phyloP scores from a whole-genome alignment of 2,329 filamentous ascomycete genomes.

The Apiospora pterosperma region DNA sequence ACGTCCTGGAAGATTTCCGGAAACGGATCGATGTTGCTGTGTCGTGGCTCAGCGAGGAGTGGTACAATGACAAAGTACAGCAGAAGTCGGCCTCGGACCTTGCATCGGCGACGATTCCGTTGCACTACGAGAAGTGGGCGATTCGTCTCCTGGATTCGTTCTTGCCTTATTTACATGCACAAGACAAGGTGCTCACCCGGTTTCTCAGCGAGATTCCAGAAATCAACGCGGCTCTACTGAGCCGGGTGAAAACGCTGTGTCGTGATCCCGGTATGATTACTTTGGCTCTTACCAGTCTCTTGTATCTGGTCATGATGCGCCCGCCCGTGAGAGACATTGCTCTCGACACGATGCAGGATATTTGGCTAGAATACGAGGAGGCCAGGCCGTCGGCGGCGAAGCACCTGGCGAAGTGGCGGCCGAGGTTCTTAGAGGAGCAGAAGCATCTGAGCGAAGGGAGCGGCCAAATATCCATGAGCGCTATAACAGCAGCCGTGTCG shows the following conservation, averaged over 20 bases:
- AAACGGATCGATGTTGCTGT: conserved; percentile 86
- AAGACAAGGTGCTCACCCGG: conserved; percentile 85
- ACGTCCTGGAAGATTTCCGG: conserved; percentile 89
- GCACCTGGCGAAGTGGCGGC: conserved; percentile 59
- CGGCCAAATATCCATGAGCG: neutral
- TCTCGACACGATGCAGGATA: conserved; percentile 62
- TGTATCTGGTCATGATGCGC: conserved; percentile 66
- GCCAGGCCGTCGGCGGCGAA: conserved; percentile 60
- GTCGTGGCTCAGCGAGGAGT: conserved; percentile 94
- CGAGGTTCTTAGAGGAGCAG: conserved; percentile 42
- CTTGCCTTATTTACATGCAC: conserved; percentile 83
- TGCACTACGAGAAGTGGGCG: conserved; percentile 77
- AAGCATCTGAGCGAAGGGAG: neutral
- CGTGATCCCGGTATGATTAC: conserved; percentile 63
- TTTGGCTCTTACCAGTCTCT: conserved; percentile 60
- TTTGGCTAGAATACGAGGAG: conserved; percentile 65
- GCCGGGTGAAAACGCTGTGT: conserved; percentile 66
- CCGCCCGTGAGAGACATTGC: conserved; percentile 62
- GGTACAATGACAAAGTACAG: conserved; percentile 82
- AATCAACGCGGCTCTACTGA: conserved; percentile 67
- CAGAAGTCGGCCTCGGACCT: conserved; percentile 33
- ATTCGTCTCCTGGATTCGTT: conserved; percentile 84
- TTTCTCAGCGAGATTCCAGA: conserved; percentile 90
- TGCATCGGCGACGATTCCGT: conserved; percentile 40
- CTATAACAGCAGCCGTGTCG: neutral